These are phyloP conservation scores for Exophiala phaeomuriformis DNA, from an alignment of 2,329 filamentous ascomycete species.

Conservation along the genomic window DNA sequence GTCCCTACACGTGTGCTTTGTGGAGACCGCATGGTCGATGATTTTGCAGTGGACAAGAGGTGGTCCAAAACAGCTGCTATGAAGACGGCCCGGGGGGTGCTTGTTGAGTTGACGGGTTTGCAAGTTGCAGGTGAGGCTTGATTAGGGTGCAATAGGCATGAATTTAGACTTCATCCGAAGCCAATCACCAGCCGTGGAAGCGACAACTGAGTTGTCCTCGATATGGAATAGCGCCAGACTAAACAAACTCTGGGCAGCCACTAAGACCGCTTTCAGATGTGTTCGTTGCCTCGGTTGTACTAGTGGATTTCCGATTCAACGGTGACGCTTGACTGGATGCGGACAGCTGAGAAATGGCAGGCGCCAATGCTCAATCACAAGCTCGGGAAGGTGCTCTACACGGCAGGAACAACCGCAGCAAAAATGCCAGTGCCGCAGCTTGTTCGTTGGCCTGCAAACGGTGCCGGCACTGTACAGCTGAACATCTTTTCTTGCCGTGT, in stretches of 20 bases:
- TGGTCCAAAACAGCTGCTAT: neutral
- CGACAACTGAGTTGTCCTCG: neutral
- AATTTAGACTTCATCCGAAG: neutral
- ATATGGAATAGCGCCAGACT: neutral
- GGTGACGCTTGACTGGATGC: conserved; percentile 4
- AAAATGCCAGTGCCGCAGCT: neutral
- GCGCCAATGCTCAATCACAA: neutral
- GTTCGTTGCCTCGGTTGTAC: too few relatives aligned
- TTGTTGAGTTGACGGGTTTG: neutral
- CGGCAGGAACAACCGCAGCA: conserved; percentile 11
- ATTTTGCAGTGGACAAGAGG: neutral
- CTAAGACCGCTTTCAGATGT: neutral
- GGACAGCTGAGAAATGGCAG: conserved; percentile 15
- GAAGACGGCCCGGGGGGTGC: neutral
- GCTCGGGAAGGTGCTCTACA: neutral
- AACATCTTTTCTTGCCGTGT: conserved; percentile 1
- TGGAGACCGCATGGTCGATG: neutral
- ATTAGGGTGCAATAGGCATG: neutral
- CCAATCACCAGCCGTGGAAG: neutral
- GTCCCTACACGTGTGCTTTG: neutral
- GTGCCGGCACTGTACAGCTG: conserved; percentile 1
- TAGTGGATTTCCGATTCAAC: conserved; percentile 6
- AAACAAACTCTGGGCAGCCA: neutral
- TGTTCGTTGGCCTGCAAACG: neutral
- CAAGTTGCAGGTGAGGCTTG: neutral